Base-by-base conservation (phyloP, 495 filamentous ascomycete genomes). In the Penicillium verhagenii region DNA sequence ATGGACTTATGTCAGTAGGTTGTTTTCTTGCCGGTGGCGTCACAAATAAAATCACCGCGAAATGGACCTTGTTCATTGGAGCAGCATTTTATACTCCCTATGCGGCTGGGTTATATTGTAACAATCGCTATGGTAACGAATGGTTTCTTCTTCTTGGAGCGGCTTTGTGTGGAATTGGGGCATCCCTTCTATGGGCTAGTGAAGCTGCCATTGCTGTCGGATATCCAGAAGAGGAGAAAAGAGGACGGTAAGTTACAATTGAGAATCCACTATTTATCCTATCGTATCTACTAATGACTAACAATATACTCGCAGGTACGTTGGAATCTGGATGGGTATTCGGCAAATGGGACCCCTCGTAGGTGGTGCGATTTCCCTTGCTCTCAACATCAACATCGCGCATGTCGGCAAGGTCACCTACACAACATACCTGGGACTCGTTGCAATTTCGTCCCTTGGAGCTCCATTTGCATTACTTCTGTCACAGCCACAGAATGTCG, bases 121-220 rank as follows among this genome's bases (percentile, higher is more conserved):
- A 85, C 59, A 84, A 82, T 60, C 74, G 79, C 0, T 82, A 77
- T 60, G 81, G 80, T 4, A 75, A 71, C 10, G 71, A 78, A 45
- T 85, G 81, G 82, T 77, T 85, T 47, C 72, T 84, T 0, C 59
- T 83, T 14, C 71, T 84, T 2, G 82, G 80, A 6, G 80, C 79
- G 6, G 79, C 75, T 3, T 73, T 76, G 9, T 85, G 82, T 61
- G 81, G 82, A 20, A 51, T 67, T 29, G 74, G 75, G 5, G 81
- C 81, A 0, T 79, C 78, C 7, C 67, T 80, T 7, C 65, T 84
- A n/a, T 84, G 82, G 81, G 81, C 77, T 0, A 75, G 76, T 42
- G 82, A 85, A 52, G 80, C 79, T 39, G 80, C 81, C 28, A 76
- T 85, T 57, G 81, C 79, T 1, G 68, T 84, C 8, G 80, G 80